These are phyloP conservation scores for Eragrostis tef DNA, from an alignment of 202 grass and related monocot genomes.

Conservation along the genomic window DNA sequence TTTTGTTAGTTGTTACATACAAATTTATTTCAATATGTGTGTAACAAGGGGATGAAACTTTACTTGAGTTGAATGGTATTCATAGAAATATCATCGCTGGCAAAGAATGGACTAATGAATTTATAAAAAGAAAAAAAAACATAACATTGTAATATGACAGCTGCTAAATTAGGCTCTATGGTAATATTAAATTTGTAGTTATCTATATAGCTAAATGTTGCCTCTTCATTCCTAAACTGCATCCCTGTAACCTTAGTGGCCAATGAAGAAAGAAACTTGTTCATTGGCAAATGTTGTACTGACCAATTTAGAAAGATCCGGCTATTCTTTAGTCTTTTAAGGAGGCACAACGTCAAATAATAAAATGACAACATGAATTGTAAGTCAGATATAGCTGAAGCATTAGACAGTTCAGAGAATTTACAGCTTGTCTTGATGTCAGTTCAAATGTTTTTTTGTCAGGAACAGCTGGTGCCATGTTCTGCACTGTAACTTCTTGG, in stretches of 20 bases:
- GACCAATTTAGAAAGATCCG: neutral
- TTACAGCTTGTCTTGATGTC: constrained; percentile 54
- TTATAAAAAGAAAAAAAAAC: neutral
- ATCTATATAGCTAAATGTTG: neutral
- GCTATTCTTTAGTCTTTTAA: neutral
- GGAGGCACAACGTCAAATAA: neutral
- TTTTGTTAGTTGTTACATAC: neutral
- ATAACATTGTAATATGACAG: constrained; percentile 1
- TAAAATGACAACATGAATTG: neutral
- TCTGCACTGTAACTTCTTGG: constrained; percentile 32
- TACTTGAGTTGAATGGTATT: constrained; percentile 11
- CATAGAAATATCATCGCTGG: neutral
- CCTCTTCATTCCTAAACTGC: neutral
- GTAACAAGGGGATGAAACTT: neutral
- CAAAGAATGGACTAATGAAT: constrained; percentile 23
- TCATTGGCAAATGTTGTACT: constrained; percentile 2
- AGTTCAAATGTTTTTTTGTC: constrained; percentile 51
- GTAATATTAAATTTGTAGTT: neutral
- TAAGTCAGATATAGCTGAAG: neutral
- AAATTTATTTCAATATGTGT: constrained; percentile 17
- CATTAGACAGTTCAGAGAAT: constrained; percentile 33
- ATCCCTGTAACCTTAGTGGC: neutral
- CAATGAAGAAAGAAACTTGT: neutral
- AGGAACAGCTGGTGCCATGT: constrained; percentile 11
- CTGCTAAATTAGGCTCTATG: neutral